These are phyloP conservation scores for Daphne laureola DNA, from an alignment of 441 rosid species.

Conservation along the genomic window DNA sequence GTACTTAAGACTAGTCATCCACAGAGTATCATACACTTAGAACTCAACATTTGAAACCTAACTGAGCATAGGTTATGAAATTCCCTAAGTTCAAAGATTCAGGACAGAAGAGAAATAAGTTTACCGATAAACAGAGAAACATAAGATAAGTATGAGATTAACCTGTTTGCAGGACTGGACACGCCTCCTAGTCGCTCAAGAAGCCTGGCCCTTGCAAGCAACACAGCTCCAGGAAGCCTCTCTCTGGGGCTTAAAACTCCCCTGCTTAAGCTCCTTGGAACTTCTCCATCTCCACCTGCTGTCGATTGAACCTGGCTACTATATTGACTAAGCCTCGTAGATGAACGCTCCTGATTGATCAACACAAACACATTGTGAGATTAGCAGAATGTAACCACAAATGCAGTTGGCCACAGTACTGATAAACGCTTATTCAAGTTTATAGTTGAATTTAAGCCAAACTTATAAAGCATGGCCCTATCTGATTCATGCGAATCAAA, in stretches of 20 bases:
- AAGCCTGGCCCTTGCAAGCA: slow-evolving; percentile 88
- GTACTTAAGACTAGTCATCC: too few relatives aligned
- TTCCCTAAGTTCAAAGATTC: too few relatives aligned
- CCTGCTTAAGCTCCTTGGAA: slow-evolving; percentile 29
- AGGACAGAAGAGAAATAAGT: too few relatives aligned
- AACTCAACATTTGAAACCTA: too few relatives aligned
- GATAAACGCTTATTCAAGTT: not conserved
- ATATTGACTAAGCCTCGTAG: slow-evolving; percentile 32
- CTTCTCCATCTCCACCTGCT: slow-evolving; percentile 27
- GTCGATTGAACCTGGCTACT: slow-evolving; percentile 26
- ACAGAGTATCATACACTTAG: too few relatives aligned
- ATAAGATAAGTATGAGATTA: slow-evolving; percentile 6
- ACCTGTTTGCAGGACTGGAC: slow-evolving; percentile 62
- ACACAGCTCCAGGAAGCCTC: slow-evolving; percentile 86
- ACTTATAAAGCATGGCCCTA: not conserved
- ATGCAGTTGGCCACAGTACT: not conserved
- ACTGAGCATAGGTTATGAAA: too few relatives aligned
- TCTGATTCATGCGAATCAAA: too few relatives aligned
- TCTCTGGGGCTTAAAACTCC: slow-evolving; percentile 36
- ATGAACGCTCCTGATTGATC: slow-evolving; percentile 46
- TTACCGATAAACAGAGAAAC: too few relatives aligned
- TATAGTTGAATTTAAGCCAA: not conserved
- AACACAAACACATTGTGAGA: slow-evolving; percentile 11
- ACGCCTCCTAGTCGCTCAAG: slow-evolving; percentile 82
- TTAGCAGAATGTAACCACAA: not conserved